phyloP scores from a whole-genome alignment of 1,284 basidiomycete species.

The Leccinum solheimii region DNA sequence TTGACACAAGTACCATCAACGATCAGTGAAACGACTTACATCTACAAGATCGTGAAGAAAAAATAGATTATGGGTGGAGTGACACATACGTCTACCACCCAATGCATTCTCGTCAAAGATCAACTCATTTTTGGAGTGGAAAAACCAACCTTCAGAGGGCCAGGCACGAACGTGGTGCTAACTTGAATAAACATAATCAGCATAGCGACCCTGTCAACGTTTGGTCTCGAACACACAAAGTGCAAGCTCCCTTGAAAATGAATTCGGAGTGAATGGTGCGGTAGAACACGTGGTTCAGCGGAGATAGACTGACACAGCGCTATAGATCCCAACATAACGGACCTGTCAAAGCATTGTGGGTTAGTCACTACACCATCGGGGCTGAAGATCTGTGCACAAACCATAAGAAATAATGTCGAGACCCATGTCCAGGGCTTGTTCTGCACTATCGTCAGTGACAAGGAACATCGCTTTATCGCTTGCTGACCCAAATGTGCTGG shows the following conservation, averaged over 20 bases:
- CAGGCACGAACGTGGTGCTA: neutral
- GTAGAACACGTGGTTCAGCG: neutral
- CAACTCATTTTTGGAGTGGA: neutral
- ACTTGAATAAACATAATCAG: neutral
- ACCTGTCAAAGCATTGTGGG: neutral
- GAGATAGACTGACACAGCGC: neutral
- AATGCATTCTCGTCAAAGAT: neutral
- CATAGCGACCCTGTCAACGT: neutral
- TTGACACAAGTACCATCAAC: neutral
- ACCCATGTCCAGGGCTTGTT: neutral
- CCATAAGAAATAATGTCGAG: neutral
- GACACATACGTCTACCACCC: neutral
- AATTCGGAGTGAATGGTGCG: neutral
- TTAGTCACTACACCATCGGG: neutral
- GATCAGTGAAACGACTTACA: neutral
- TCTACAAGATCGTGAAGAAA: neutral
- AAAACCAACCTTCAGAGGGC: neutral
- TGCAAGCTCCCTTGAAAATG: neutral
- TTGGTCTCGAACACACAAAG: neutral
- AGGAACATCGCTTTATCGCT: neutral
- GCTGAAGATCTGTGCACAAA: neutral
- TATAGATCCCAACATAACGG: neutral
- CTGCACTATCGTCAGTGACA: neutral
- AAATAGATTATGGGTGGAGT: neutral
- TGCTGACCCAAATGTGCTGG: neutral